phyloP scores from a whole-genome alignment of 306 rosid species.

The Cucurbita argyrosperma region DNA sequence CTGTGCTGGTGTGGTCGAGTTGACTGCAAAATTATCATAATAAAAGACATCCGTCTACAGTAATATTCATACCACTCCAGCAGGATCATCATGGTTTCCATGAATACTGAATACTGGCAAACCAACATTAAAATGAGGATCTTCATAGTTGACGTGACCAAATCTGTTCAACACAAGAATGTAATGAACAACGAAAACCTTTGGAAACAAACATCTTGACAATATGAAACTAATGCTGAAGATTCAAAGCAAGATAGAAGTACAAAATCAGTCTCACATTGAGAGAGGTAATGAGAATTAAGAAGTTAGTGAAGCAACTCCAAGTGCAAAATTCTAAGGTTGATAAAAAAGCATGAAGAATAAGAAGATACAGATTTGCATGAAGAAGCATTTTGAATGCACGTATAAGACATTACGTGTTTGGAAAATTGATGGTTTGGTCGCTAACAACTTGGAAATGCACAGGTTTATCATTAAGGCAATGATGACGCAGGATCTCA shows the following conservation, averaged over 20 bases:
- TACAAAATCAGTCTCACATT: neutral
- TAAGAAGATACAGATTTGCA: neutral
- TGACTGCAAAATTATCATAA: neutral
- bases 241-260: neutral
- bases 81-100: constrained; percentile 98
- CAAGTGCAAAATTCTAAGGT: neutral
- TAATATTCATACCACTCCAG: constrained; percentile 76
- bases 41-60: neutral
- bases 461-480: constrained; percentile 72
- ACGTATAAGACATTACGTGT: constrained; percentile 22
- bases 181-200: neutral
- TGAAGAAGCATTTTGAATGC: neutral
- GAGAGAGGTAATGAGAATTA: neutral
- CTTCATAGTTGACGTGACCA: constrained; percentile 96
- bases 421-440: constrained; percentile 79
- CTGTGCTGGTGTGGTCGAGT: neutral
- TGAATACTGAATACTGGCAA: constrained; percentile 95
- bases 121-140: constrained; percentile 92
- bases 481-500: constrained; percentile 78
- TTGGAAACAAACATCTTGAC: neutral
- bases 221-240: neutral
- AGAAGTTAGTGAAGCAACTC: neutral
- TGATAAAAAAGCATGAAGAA: neutral
- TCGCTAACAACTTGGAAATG: constrained; percentile 95
- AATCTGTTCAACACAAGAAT: constrained; percentile 35